Conservation (phyloP, 106 monocot genomes). For the Gastrodia elata region DNA sequence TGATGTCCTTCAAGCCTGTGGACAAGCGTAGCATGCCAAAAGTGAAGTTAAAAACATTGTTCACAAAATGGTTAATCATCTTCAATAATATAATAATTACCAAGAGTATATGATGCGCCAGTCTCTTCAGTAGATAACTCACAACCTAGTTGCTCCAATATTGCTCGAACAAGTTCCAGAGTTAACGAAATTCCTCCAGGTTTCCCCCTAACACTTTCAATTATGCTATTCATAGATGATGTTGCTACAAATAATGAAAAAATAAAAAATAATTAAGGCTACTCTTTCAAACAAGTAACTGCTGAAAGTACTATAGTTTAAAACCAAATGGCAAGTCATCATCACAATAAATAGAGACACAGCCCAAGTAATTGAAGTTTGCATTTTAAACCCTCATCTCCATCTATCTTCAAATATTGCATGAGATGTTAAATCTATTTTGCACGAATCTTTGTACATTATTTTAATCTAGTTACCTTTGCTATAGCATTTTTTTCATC, state of each 20-base stretch:
- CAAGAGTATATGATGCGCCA: constrained; percentile 31
- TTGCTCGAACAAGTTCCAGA: constrained; percentile 37
- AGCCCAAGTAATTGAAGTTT: neutral
- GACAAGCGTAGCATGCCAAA: constrained; percentile 5
- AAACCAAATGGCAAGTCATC: neutral
- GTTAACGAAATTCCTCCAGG: constrained; percentile 52
- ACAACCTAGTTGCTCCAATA: constrained; percentile 62
- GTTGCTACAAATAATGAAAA: constrained; percentile 24
- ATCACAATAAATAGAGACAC: neutral
- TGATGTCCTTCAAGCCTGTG: constrained; percentile 50
- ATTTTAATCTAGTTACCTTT: neutral
- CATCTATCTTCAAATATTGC: neutral
- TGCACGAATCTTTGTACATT: neutral
- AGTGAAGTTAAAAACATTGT: neutral
- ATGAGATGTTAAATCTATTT: neutral
- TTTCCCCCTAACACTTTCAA: constrained; percentile 53
- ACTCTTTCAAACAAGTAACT: neutral
- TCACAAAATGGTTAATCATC: neutral
- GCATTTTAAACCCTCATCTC: neutral
- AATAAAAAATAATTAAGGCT: too few relatives aligned
- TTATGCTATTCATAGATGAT: constrained; percentile 55
- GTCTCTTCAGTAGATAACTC: constrained; percentile 25
- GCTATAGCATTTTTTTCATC: neutral
- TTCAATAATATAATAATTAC: constrained; percentile 18
- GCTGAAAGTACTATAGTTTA: neutral